Evolutionary conservation across 306 rosid species (phyloP), one percentile per base, ranked within the genome.

Genomic region (Vachellia collinsii): DNA sequence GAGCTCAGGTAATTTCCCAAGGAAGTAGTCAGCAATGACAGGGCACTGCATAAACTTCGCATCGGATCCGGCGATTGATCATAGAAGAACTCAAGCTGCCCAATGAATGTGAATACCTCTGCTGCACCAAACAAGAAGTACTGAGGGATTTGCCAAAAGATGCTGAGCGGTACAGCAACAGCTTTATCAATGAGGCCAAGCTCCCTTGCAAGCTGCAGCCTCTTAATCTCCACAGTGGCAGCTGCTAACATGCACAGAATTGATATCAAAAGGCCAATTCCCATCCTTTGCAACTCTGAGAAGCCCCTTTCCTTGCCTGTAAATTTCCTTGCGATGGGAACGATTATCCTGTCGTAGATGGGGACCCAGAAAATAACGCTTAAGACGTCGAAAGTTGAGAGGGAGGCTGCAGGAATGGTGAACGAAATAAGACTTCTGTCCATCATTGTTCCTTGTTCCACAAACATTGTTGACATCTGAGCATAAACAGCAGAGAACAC

Each of bases 341-440:
- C 96, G n/a, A 95, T 87, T 54, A 91, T 17, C 72, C 80, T 85
- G 82, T 93, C 99, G 48, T 95, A 95, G 37, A 95, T 69, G 0
- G 98, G 99, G 37, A 91, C 98, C 98, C 97, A 93, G 80, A 95
- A 89, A 71, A 95, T 89, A 58, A 95, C 99, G 72, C 98, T 91
- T 41, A 93, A 79, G 29, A 88, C 89, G n/a, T 93, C 96, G 63
- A 93, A 89, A 80, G 80, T 82, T 62, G 98, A 91, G 86, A 95
- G 98, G 44, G 98, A 91, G 74, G 99, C 99, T 13, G 99, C 88
- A 39, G 98, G 98, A 77, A 95, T 91, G 22, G 63, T 83, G 83
- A 95, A 95, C 36, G 99, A 90, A 77, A 93, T 97, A 3, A 93
- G n/a, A 4, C 46, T 39, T 51, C 92, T 90, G 86, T 95, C 79